Evolutionary conservation across 345 rosid genomes (phyloP), one percentile per base, ranked within the genome.

Genomic region (Lagerstroemia speciosa): DNA sequence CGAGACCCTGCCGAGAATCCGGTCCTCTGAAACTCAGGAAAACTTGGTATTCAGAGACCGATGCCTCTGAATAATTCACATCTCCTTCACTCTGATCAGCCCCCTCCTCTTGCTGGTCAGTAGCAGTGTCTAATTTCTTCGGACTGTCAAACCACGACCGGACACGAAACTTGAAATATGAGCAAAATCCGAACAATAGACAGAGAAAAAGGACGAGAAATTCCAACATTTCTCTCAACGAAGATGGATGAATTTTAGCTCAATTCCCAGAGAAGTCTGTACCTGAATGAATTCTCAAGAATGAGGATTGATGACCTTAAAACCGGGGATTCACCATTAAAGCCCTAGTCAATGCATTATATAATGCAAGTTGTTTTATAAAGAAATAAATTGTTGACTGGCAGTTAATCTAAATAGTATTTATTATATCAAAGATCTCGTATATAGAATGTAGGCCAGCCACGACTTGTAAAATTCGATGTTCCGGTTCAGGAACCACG

Each of bases 1-100:
- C 63, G 0, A 69, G 31, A 24, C 65, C 64, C 45, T 43, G 46
- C 0, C 41, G 64, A 24, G 72, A 27, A 7, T 69, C 66, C 1
- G 66, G 36, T 3, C 72, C 66, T 29, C 72, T 40, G 6, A 69
- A 69, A 1, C 53, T 58, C 41, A 69, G 8, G 41, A 69, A 60
- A 17, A 69, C 72, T 7, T 69, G 55, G n/a, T 48, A 48, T 6
- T 48, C 24, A 8, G 55, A 48, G 24, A 9, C 24, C 5, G 55
- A 2, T 24, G 24, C 55, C 24, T 20, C 55, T 19, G 55, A 48
- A 48, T 48, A 24, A 48, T 19, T 22, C n/a, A 12, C 55, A 20
- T 48, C 55, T 48, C 24, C 26, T 22, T 19, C 24, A 17, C 24
- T 9, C n/a, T 19, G 24, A 48, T 48, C 55, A 19, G 53, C 17